Evolutionary conservation across 495 filamentous ascomycete species (phyloP).

Genomic region (Xylaria flabelliformis): DNA sequence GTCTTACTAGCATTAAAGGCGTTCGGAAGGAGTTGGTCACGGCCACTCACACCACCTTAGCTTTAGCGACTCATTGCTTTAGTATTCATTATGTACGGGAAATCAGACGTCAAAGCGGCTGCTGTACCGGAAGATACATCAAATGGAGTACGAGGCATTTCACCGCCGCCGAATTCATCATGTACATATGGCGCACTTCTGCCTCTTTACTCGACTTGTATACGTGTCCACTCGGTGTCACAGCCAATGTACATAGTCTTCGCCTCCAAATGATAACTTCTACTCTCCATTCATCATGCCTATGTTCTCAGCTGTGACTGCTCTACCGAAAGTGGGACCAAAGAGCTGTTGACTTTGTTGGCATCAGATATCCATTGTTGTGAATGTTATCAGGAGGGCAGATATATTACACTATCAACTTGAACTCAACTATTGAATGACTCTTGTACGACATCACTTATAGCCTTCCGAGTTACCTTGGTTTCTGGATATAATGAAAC

Average conservation of each 20-base stretch:
- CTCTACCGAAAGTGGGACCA: background rate
- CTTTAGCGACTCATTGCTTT: constrained; percentile 23
- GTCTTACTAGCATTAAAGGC: constrained; percentile 23
- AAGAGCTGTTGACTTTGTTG: background rate
- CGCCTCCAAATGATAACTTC: background rate
- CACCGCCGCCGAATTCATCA: background rate
- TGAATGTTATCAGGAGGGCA: background rate
- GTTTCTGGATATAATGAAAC: background rate
- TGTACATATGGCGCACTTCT: background rate
- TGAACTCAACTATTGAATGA: background rate
- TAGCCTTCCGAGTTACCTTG: too few species aligned
- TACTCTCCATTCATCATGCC: background rate
- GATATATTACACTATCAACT: background rate
- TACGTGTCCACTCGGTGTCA: background rate
- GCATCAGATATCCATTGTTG: background rate
- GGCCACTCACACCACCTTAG: constrained; percentile 18
- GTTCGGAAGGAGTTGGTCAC: constrained; percentile 23
- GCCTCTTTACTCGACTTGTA: background rate
- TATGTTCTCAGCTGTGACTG: background rate
- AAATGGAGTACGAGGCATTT: background rate
- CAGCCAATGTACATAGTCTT: constrained; percentile 13
- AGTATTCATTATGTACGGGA: constrained; percentile 8
- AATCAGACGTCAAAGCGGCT: constrained; percentile 10
- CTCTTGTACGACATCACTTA: background rate
- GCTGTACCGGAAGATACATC: background rate